These are phyloP conservation scores for Theileria equi DNA, from an alignment of 169 alveolate species.

Conservation along the genomic window DNA sequence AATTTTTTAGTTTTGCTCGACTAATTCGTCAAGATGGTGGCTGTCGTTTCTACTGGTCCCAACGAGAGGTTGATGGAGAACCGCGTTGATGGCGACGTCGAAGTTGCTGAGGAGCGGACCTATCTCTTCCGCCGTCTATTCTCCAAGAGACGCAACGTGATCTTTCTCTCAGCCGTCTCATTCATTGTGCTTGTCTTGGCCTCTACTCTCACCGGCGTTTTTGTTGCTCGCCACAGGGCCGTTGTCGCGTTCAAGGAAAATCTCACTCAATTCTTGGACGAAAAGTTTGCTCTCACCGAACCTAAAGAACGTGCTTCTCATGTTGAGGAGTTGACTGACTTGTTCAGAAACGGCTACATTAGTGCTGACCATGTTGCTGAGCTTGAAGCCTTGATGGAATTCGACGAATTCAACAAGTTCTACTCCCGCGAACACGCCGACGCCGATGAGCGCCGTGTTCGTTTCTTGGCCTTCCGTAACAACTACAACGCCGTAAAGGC, in stretches of 20 bases:
- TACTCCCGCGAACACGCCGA: slow-evolving; percentile 15
- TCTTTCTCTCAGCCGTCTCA: not conserved
- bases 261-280: not conserved
- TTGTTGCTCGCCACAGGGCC: not conserved
- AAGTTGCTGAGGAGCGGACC: slow-evolving; percentile 1
- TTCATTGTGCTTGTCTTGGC: slow-evolving; percentile 4
- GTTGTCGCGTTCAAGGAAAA: not conserved
- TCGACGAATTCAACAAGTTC: slow-evolving; percentile 1
- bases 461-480: slow-evolving; percentile 34
- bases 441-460: slow-evolving; percentile 15
- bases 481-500: slow-evolving; percentile 4
- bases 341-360: slow-evolving; percentile 18
- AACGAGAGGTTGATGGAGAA: slow-evolving; percentile 8
- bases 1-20: too few species aligned
- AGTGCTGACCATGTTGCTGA: slow-evolving; percentile 9
- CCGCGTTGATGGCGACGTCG: slow-evolving; percentile 13
- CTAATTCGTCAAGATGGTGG: slow-evolving; percentile 24
- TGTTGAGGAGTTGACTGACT: slow-evolving; percentile 13
- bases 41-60: slow-evolving; percentile 11
- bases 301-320: not conserved
- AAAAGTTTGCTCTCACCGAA: not conserved
- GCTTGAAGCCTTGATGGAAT: slow-evolving; percentile 10
- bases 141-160: not conserved
- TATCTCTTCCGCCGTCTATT: not conserved
- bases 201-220: slow-evolving; percentile 6